phyloP scores from a whole-genome alignment of 2,329 filamentous ascomycete species.

The Aschersonia sp. region DNA sequence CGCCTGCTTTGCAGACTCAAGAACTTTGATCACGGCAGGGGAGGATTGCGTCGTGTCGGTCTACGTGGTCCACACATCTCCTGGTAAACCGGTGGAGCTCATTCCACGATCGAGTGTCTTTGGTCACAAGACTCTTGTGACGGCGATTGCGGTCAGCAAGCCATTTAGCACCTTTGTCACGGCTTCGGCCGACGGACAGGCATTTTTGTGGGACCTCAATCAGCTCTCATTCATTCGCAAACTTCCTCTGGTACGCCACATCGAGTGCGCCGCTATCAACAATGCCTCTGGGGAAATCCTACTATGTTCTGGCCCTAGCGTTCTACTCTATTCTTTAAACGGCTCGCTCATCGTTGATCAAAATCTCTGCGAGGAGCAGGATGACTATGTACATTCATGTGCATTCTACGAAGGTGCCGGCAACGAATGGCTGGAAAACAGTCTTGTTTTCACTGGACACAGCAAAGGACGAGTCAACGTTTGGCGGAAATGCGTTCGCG shows the following conservation, averaged over 20 bases:
- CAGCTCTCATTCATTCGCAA: conserved; percentile 72
- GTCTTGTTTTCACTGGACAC: conserved; percentile 82
- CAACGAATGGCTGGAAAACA: conserved; percentile 83
- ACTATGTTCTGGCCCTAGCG: conserved; percentile 60
- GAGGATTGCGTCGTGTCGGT: conserved; percentile 85
- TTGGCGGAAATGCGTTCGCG: conserved; percentile 42
- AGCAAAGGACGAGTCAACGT: conserved; percentile 70
- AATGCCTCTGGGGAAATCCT: conserved; percentile 84
- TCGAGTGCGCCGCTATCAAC: conserved; percentile 72
- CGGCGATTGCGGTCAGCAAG: conserved; percentile 68
- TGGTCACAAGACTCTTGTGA: conserved; percentile 76
- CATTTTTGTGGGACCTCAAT: conserved; percentile 91
- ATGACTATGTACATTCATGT: conserved; percentile 68
- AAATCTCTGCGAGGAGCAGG: conserved; percentile 53
- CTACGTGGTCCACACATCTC: conserved; percentile 53
- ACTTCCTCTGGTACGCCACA: conserved; percentile 41
- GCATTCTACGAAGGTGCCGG: conserved; percentile 86
- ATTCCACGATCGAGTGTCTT: conserved; percentile 69
- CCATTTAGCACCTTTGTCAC: conserved; percentile 82
- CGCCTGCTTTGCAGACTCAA: conserved; percentile 74
- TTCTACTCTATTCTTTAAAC: conserved; percentile 77
- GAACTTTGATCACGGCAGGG: conserved; percentile 80
- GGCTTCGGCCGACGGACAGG: conserved; percentile 65
- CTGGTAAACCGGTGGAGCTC: conserved; percentile 61
- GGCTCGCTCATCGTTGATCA: conserved; percentile 72